Conservation (phyloP, 345 rosid species). For the Bruguiera sexangula region DNA sequence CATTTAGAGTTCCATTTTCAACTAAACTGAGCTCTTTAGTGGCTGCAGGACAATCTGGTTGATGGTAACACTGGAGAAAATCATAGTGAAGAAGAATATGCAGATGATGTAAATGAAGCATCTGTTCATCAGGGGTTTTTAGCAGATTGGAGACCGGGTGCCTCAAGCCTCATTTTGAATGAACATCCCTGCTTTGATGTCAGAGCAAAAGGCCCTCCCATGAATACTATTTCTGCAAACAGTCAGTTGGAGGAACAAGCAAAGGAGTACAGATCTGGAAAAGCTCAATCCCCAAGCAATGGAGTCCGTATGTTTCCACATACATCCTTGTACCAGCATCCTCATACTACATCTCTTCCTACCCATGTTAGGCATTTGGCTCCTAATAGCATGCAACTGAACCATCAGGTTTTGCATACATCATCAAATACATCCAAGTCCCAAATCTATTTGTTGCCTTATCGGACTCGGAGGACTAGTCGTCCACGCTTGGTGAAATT, state of each 20-base stretch:
- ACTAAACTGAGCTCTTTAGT: neutral
- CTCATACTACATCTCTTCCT: constrained; percentile 21
- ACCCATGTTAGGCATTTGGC: constrained; percentile 20
- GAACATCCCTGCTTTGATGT: constrained; percentile 26
- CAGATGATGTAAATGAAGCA: constrained; percentile 55
- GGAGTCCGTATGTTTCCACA: constrained; percentile 35
- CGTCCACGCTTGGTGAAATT: constrained; percentile 65
- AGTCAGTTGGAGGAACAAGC: constrained; percentile 33
- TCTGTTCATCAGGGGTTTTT: constrained; percentile 86
- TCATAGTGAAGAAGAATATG: constrained; percentile 52
- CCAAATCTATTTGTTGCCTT: constrained; percentile 42
- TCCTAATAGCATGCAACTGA: constrained; percentile 21
- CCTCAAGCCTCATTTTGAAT: constrained; percentile 30
- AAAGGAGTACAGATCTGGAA: constrained; percentile 22
- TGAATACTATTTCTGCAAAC: constrained; percentile 19
- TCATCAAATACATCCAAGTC: constrained; percentile 31
- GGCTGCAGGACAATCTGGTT: constrained; percentile 52
- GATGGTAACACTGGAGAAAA: constrained; percentile 43
- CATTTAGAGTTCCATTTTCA: constrained; percentile 19
- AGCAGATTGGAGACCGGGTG: constrained; percentile 75
- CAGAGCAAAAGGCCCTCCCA: constrained; percentile 30
- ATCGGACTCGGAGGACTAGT: constrained; percentile 41
- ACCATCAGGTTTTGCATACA: constrained; percentile 26
- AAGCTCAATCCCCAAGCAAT: constrained; percentile 31
- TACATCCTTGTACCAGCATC: constrained; percentile 19